phyloP scores from a whole-genome alignment of 2,329 filamentous ascomycete species.

The Fusarium chlamydosporum region DNA sequence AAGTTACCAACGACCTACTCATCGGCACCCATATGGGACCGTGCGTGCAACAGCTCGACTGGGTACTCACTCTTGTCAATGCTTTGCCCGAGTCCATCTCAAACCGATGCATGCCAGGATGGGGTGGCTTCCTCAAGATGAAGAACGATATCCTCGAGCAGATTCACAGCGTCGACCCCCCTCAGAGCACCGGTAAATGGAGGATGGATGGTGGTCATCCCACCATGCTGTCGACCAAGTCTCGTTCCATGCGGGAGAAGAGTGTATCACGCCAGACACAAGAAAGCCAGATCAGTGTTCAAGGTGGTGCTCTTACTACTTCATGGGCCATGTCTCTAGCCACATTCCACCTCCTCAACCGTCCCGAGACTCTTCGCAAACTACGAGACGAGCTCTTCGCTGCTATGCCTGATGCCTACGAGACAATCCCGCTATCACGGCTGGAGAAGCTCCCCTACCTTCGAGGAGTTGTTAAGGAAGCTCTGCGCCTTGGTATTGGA shows the following conservation, averaged over 20 bases:
- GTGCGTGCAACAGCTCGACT: slow-evolving; percentile 56
- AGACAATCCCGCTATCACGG: slow-evolving; percentile 48
- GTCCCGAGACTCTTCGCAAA: slow-evolving; percentile 50
- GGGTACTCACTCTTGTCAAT: slow-evolving; percentile 56
- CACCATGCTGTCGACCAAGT: slow-evolving; percentile 56
- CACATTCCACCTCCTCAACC: slow-evolving; percentile 55
- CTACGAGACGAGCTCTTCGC: slow-evolving; percentile 57
- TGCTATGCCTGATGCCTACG: slow-evolving; percentile 53
- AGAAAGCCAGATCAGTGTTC: slow-evolving; percentile 57
- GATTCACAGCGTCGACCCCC: slow-evolving; percentile 55
- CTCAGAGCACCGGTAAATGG: slow-evolving; percentile 54
- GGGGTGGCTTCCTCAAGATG: slow-evolving; percentile 58
- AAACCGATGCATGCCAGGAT: slow-evolving; percentile 55
- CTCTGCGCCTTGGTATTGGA: slow-evolving; percentile 64
- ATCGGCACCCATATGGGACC: slow-evolving; percentile 58
- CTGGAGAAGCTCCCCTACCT: slow-evolving; percentile 61
- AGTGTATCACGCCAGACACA: slow-evolving; percentile 54
- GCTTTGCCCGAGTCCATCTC: slow-evolving; percentile 56
- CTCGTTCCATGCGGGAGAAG: slow-evolving; percentile 55
- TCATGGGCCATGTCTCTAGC: slow-evolving; percentile 55
- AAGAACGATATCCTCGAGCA: slow-evolving; percentile 57
- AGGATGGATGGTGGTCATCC: slow-evolving; percentile 54
- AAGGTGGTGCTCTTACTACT: slow-evolving; percentile 60
- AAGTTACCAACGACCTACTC: slow-evolving; percentile 56
- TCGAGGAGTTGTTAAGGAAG: slow-evolving; percentile 66